Base-by-base conservation (phyloP, 768 basidiomycete genomes). In the Leccinum uliginosum region DNA sequence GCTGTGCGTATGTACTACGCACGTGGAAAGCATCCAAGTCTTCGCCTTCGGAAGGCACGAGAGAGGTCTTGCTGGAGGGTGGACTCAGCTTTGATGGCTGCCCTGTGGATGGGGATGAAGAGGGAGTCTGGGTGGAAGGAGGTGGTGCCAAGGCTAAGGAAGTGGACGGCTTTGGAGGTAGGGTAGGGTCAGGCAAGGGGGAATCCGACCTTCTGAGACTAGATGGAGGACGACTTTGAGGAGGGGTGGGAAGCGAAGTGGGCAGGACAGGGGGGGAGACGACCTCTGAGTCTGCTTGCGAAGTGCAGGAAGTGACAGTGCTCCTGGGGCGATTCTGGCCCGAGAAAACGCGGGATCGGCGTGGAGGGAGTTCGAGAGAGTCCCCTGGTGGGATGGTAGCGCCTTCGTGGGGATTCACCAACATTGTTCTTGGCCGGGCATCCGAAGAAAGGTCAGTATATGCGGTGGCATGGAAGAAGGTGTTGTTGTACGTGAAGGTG, bases 1-100 rank as follows among this genome's bases (percentile, higher is more conserved):
- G 79, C 60, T 90, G 83, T 0, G 94, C 96, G 68, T 98, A 95
- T 1, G 91, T 92, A 58, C 80, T 86, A 40, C 92, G 82, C 7
- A 95, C 88, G 70, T 91, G 86, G 63, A 89, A 89, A 7, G 87
- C 81, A 67, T 93, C 91, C 55, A 83, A 67, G 63, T 93, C 91
- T 70, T 93, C 91, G 26, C 87, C 87, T 62, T 86, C 86, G 6
- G 87, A 87, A 1, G 85, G 88, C 1, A 80, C 81, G 17, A 88
- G 76, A 6, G 89, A 90, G 12, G 75, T 71, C 57, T 81, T 80
- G 68, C 83, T 85, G 14, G 77, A 73, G 2, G 74, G 74, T 6
- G 70, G 62, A 54, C 74, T 75, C 52, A 67, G 53, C 19, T 65
- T 70, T 7, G 73, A 71, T 14, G 55, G 61, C 19, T 64, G 68